Percentiles rank a stretch among this genome's conserved stretches.
Conservation (phyloP, 768 basidiomycete species). For the Calocera cornea region DNA sequence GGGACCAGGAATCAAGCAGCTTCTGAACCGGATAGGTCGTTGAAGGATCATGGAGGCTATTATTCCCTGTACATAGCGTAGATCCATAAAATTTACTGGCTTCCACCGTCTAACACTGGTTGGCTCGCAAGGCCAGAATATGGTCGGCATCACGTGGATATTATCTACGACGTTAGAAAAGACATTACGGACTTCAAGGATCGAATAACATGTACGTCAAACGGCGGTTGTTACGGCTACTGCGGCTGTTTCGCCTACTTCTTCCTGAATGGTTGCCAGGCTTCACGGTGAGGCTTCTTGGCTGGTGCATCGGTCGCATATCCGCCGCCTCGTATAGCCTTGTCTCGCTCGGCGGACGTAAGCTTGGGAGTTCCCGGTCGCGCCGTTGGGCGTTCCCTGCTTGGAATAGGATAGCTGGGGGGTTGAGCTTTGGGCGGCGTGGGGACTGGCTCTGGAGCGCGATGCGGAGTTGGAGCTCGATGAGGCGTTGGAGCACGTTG, state of each 20-base stretch:
- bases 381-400: background rate
- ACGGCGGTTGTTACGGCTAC: too few species aligned
- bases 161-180: background rate
- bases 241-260: background rate
- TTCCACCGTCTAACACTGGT: background rate
- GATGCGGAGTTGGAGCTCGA: too few species aligned
- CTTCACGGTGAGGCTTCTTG: background rate
- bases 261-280: background rate
- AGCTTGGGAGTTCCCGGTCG: background rate
- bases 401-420: background rate
- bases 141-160: background rate
- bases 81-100: background rate
- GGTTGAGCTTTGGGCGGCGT: background rate
- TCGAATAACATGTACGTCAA: background rate
- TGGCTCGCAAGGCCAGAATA: background rate
- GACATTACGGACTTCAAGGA: background rate
- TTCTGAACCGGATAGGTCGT: slow-evolving; percentile 33
- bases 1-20: slow-evolving; percentile 84
- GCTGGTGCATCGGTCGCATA: background rate
- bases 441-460: background rate
- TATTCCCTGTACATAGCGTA: background rate
- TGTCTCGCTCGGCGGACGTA: background rate
- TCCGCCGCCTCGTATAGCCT: background rate
- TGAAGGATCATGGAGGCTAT: background rate
- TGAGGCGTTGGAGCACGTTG: too few species aligned